A percentile compares a stretch with the other conserved stretches of the same genome.
Conservation (phyloP, 768 basidiomycete genomes). For the Lentinula sp. region DNA sequence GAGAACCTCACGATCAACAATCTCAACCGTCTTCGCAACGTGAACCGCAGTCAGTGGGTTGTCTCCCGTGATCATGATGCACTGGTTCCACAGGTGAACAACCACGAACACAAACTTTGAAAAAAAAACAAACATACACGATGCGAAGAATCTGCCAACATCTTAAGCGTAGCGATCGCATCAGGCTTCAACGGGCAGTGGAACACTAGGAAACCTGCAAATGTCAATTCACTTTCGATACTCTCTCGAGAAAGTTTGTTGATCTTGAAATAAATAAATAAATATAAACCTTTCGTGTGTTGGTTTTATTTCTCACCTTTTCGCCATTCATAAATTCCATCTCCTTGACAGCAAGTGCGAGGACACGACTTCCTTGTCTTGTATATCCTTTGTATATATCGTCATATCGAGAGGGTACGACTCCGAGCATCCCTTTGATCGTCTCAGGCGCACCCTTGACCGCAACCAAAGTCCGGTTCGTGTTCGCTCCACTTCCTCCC, state of each 20-base stretch:
- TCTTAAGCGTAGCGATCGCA: conserved; percentile 84
- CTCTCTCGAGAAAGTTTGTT: conserved; percentile 79
- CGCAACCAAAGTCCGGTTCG: conserved; percentile 42
- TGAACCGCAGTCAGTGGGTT: conserved; percentile 97
- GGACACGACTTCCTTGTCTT: conserved; percentile 85
- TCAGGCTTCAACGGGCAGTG: conserved; percentile 96
- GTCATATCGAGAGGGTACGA: conserved; percentile 78
- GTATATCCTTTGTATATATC: conserved; percentile 95
- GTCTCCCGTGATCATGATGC: conserved; percentile 99
- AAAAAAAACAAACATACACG: conserved; percentile 51
- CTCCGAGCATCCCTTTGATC: conserved; percentile 77
- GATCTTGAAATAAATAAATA: conserved; percentile 34
- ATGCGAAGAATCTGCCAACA: conserved; percentile 95
- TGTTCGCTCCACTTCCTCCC: conserved; percentile 35
- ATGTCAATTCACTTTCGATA: conserved; percentile 72
- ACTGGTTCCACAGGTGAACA: conserved; percentile 38
- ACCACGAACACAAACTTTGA: too few relatives aligned
- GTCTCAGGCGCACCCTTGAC: conserved; percentile 99
- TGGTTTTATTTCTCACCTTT: conserved; percentile 38
- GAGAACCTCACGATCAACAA: conserved; percentile 90
- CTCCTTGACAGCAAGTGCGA: conserved; percentile 87
- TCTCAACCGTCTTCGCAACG: conserved; percentile 94
- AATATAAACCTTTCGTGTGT: too few relatives aligned
- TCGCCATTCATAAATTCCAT: conserved; percentile 65
- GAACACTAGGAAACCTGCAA: conserved; percentile 98